phyloP scores from a whole-genome alignment of 208 protist species.

The Trypanosoma lewisi region DNA sequence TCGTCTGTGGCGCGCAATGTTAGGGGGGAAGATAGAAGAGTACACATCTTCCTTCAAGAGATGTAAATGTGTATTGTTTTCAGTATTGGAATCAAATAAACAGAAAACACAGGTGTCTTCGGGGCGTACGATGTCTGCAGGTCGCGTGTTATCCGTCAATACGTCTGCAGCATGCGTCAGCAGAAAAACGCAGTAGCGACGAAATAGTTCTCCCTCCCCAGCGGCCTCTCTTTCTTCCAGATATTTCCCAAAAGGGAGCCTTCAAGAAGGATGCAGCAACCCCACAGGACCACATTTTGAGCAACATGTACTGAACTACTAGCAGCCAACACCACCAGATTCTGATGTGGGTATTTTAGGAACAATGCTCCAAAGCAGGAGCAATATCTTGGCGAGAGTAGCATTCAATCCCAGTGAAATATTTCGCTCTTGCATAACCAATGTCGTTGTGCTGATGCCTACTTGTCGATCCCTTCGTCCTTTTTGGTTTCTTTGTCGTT shows the following conservation, averaged over 20 bases:
- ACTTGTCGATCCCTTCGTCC: no score
- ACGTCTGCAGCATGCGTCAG: neutral
- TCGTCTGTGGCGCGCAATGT: neutral
- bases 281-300: neutral
- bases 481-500: constrained; percentile 1
- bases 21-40: neutral
- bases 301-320: neutral
- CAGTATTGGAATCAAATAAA: neutral
- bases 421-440: constrained; percentile 5
- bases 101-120: neutral
- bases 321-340: neutral
- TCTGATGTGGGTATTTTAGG: neutral
- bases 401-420: neutral
- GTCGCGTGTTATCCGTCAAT: neutral
- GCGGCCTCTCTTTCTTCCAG: neutral
- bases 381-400: neutral
- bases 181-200: neutral
- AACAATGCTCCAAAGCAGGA: neutral
- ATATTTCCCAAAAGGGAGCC: neutral
- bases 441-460: neutral
- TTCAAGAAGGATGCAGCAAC: neutral
- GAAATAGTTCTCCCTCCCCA: neutral
- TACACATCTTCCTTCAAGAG: neutral
- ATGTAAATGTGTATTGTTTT: neutral
- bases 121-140: neutral